A percentile compares a stretch with the other conserved stretches of the same genome.
Evolutionary conservation across 2,329 filamentous ascomycete genomes (phyloP).

Genomic region (Trichoderma endophyticum): DNA sequence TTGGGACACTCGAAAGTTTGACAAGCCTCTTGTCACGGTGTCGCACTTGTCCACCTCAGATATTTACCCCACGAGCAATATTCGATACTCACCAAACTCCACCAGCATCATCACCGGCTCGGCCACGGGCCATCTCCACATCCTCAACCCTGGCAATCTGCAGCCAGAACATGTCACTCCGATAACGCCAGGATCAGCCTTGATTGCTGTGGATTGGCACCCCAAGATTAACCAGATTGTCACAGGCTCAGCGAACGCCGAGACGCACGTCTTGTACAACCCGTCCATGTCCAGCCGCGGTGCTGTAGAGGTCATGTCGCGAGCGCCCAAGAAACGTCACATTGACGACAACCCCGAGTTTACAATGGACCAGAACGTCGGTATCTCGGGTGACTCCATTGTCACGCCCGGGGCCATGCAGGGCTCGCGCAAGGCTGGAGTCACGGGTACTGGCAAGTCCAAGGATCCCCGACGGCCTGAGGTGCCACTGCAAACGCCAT

Average conservation of each 20-base stretch:
- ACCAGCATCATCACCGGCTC: constrained; percentile 88
- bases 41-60: constrained; percentile 78
- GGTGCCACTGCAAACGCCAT: constrained; percentile 79
- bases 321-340: constrained; percentile 90
- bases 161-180: constrained; percentile 80
- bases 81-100: constrained; percentile 81
- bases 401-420: constrained; percentile 63
- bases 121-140: constrained; percentile 78
- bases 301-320: constrained; percentile 85
- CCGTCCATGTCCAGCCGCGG: constrained; percentile 78
- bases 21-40: constrained; percentile 76
- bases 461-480: constrained; percentile 81
- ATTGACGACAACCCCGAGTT: constrained; percentile 88
- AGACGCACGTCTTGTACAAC: constrained; percentile 87
- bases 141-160: constrained; percentile 89
- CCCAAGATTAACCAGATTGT: constrained; percentile 93
- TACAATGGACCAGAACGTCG: constrained; percentile 78
- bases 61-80: constrained; percentile 80
- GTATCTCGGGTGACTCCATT: constrained; percentile 80
- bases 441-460: constrained; percentile 74
- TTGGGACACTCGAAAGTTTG: constrained; percentile 97
- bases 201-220: constrained; percentile 89
- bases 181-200: constrained; percentile 77
- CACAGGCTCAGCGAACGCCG: constrained; percentile 86
- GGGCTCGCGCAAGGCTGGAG: constrained; percentile 57